A percentile compares a stretch with the other conserved stretches of the same genome.
Conservation (phyloP, 225 moss, liverwort and hornwort species). For the Marchantia polymorpha region DNA sequence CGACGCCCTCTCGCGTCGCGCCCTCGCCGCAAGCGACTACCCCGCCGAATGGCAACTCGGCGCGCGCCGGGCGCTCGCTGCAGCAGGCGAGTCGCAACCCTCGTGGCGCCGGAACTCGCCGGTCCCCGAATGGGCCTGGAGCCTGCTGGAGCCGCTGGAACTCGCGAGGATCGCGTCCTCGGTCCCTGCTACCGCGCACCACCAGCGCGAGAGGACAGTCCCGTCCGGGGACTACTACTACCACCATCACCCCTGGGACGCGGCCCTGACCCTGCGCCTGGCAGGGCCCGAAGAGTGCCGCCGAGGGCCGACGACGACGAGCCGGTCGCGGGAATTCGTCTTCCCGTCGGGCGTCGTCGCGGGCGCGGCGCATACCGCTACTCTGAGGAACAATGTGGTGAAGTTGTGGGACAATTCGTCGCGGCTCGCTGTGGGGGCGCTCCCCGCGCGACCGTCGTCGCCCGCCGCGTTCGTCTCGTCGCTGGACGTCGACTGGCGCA, state of each 20-base stretch:
- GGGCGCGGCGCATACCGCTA: slow-evolving; percentile 21
- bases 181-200: not conserved
- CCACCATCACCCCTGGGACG: slow-evolving; percentile 15
- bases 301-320: not conserved
- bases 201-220: not conserved
- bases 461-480: not conserved
- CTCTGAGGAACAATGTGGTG: slow-evolving; percentile 25
- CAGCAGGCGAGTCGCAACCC: too few species aligned
- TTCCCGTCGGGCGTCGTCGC: slow-evolving; percentile 13
- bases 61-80: not conserved
- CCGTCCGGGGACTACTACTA: not conserved
- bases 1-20: not conserved
- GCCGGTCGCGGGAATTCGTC: not conserved
- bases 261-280: slow-evolving; percentile 17
- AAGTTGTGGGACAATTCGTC: slow-evolving; percentile 31
- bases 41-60: not conserved
- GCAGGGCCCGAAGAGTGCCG: not conserved
- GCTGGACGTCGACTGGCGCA: slow-evolving; percentile 25
- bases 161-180: not conserved
- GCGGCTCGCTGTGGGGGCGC: not conserved
- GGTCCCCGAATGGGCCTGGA: slow-evolving; percentile 8
- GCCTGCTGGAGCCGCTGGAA: slow-evolving; percentile 8
- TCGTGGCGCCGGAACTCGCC: not conserved
- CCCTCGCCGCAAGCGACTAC: too few species aligned
- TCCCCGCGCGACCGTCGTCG: not conserved